These are phyloP conservation scores for Kwoniella europaea DNA, from an alignment of 768 basidiomycete species.

Conservation along the genomic window DNA sequence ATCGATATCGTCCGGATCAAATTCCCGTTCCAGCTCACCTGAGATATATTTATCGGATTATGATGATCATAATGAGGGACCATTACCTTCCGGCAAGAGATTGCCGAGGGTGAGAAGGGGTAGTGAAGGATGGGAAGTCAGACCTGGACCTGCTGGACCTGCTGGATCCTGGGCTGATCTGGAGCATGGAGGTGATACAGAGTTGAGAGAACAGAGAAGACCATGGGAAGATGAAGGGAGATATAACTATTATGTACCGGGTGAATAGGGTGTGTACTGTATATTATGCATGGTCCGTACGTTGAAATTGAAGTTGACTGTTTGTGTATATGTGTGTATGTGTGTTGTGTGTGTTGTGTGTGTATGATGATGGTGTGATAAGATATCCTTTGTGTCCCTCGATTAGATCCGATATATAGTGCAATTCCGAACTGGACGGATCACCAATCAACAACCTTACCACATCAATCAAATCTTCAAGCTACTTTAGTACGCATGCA, in stretches of 20 bases:
- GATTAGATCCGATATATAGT: neutral
- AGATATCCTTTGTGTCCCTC: neutral
- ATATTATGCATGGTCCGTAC: neutral
- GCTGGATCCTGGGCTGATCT: constrained; percentile 11
- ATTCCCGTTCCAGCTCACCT: constrained; percentile 41
- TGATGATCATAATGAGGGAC: constrained; percentile 46
- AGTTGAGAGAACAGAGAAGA: constrained; percentile 10
- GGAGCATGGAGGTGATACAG: constrained; percentile 7
- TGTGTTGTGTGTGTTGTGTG: constrained; percentile 1
- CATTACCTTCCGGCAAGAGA: constrained; percentile 11
- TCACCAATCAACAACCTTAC: neutral
- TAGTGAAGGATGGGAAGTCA: constrained; percentile 57
- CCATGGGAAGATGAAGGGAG: constrained; percentile 28
- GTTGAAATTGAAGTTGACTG: neutral
- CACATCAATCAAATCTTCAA: neutral
- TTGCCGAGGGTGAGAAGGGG: constrained; percentile 45
- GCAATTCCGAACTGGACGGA: neutral
- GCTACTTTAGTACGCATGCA: neutral
- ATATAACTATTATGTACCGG: constrained; percentile 30
- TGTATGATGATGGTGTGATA: neutral
- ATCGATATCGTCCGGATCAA: constrained; percentile 4
- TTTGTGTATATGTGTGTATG: neutral
- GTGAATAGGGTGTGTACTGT: constrained; percentile 2
- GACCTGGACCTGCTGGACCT: constrained; percentile 19
- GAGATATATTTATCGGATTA: constrained; percentile 56